A percentile compares a stretch with the other conserved stretches of the same genome.
phyloP scores from a whole-genome alignment of 2,329 filamentous ascomycete species.

The Alternaria burnsii region DNA sequence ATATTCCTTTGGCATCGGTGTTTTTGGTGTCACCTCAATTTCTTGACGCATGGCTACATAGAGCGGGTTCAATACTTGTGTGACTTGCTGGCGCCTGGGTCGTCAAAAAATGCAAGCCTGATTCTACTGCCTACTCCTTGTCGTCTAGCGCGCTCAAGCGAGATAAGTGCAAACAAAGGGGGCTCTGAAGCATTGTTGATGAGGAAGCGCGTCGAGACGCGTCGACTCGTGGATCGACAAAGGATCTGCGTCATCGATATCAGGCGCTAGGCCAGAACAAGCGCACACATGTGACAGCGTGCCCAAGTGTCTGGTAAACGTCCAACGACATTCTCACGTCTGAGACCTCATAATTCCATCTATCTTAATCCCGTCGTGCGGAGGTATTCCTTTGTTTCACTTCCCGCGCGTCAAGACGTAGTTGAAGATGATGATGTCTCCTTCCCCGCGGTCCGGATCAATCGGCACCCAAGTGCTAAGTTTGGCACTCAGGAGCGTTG shows the following conservation, averaged over 20 bases:
- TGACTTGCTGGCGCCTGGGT: neutral
- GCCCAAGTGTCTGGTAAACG: neutral
- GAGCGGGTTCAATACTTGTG: neutral
- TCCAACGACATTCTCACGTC: neutral
- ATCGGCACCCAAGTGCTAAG: constrained; percentile 26
- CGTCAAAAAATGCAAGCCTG: neutral
- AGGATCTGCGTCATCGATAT: neutral
- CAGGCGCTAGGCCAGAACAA: neutral
- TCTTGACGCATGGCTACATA: constrained; percentile 23
- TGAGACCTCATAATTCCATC: neutral
- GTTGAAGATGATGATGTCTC: neutral
- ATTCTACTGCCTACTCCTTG: neutral
- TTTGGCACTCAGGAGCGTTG: constrained; percentile 13
- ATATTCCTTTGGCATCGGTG: constrained; percentile 41
- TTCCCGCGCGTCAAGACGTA: neutral
- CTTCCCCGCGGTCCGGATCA: constrained; percentile 17
- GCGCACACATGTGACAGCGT: neutral
- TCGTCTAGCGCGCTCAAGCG: neutral
- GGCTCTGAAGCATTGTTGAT: neutral
- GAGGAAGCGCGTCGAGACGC: neutral
- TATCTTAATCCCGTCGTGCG: neutral
- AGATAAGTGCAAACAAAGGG: neutral
- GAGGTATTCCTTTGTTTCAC: too few species aligned
- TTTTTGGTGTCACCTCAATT: constrained; percentile 28
- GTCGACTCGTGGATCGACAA: neutral